Conservation (phyloP, 352 stramenopile genomes). For the Pythium angustatum region DNA sequence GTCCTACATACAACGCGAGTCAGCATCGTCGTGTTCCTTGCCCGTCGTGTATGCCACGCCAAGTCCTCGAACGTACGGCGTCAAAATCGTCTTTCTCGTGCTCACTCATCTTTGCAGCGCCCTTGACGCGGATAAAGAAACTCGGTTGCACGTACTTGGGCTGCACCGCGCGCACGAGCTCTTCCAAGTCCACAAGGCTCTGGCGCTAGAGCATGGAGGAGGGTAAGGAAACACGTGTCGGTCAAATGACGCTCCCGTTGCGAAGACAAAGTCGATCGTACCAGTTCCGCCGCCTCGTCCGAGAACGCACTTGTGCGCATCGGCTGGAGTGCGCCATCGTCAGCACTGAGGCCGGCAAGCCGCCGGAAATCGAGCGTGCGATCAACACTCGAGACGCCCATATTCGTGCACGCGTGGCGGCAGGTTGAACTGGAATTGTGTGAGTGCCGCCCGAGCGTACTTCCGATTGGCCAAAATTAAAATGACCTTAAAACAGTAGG, state of each 20-base stretch:
- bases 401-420: not conserved
- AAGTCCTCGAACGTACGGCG: conserved; percentile 33
- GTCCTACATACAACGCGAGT: conserved; percentile 35
- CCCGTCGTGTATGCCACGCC: not conserved
- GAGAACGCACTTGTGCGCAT: conserved; percentile 16
- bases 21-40: not conserved
- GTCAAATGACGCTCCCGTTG: not conserved
- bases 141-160: conserved; percentile 64
- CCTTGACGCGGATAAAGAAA: conserved; percentile 62
- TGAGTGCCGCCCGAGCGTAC: not conserved
- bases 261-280: conserved; percentile 3
- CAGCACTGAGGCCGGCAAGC: conserved; percentile 13
- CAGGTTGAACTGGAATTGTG: conserved; percentile 2
- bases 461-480: conserved; percentile 21
- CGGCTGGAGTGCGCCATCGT: not conserved
- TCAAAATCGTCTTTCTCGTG: conserved; percentile 79
- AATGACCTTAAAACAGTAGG: not conserved
- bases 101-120: conserved; percentile 55
- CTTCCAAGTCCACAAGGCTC: conserved; percentile 54
- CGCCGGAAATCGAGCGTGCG: conserved; percentile 34
- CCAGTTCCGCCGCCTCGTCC: conserved; percentile 27
- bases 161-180: conserved; percentile 45
- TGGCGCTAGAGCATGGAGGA: conserved; percentile 47
- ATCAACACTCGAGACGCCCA: conserved; percentile 22
- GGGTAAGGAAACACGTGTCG: not conserved